Conservation (phyloP, 352 stramenopile species). For the Globisporangium recalcitrans region DNA sequence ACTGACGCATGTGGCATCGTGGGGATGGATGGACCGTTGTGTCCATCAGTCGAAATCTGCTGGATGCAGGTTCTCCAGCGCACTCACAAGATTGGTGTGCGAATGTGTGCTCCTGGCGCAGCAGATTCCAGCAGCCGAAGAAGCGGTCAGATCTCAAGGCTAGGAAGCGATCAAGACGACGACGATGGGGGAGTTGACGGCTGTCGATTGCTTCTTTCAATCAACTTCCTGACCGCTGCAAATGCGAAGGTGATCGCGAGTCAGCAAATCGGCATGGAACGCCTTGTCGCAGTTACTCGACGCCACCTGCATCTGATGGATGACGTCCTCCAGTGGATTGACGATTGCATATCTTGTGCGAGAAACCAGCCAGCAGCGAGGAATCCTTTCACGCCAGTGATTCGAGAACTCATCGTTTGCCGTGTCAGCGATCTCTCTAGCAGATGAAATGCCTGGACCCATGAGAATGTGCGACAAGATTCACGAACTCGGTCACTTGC, state of each 20-base stretch:
- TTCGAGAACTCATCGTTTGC: conserved; percentile 16
- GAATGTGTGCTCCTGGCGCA: conserved; percentile 20
- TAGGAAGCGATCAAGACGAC: background rate
- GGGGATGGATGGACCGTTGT: background rate
- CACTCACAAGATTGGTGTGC: conserved; percentile 7
- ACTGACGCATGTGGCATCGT: background rate
- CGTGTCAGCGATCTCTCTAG: conserved; percentile 23
- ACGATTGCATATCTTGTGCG: conserved; percentile 10
- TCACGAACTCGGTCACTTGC: too few relatives aligned
- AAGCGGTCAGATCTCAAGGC: background rate
- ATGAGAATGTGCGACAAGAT: too few relatives aligned
- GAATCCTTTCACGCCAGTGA: conserved; percentile 6
- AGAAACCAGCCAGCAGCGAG: background rate
- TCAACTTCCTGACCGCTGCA: conserved; percentile 7
- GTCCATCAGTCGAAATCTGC: background rate
- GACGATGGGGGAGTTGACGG: background rate
- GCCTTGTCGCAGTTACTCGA: conserved; percentile 13
- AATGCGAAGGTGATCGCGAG: conserved; percentile 10
- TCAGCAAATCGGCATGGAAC: conserved; percentile 16
- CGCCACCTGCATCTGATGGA: conserved; percentile 9
- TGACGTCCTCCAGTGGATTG: background rate
- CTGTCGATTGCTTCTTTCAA: conserved; percentile 10
- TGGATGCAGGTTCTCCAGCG: conserved; percentile 9
- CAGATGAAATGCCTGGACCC: conserved; percentile 13
- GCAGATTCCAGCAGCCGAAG: conserved; percentile 9